Conservation (phyloP, 2,329 filamentous ascomycete genomes). For the Fusarium brevicatenulatum region DNA sequence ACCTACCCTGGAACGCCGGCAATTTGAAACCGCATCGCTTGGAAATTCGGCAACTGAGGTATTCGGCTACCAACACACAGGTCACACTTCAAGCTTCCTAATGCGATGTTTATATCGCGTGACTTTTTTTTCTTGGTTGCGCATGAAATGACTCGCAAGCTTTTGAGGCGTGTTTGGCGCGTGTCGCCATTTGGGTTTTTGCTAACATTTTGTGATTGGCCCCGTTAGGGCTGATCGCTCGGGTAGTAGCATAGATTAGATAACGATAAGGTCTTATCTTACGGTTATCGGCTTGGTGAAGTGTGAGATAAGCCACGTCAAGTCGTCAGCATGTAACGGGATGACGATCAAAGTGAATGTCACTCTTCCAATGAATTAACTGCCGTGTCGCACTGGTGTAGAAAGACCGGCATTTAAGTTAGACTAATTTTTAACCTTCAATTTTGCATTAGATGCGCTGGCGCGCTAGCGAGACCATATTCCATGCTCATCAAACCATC, state of each 20-base stretch:
- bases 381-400: background rate
- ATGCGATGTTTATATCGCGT: background rate
- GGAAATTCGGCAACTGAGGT: background rate
- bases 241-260: background rate
- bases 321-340: background rate
- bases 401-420: background rate
- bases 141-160: background rate
- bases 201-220: background rate
- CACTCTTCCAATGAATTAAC: background rate
- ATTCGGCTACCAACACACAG: background rate
- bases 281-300: too few relatives aligned
- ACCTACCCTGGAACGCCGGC: background rate
- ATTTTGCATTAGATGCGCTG: background rate
- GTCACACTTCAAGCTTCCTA: background rate
- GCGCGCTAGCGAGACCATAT: background rate
- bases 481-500: background rate
- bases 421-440: background rate
- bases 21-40: background rate
- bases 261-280: background rate
- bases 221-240: background rate
- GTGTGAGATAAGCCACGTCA: background rate
- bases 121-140: too few relatives aligned
- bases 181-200: background rate
- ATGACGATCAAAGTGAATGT: background rate
- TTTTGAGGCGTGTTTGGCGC: background rate